These are phyloP conservation scores for Talaromyces funiculosus DNA, from an alignment of 2,329 filamentous ascomycete genomes.

Conservation along the genomic window DNA sequence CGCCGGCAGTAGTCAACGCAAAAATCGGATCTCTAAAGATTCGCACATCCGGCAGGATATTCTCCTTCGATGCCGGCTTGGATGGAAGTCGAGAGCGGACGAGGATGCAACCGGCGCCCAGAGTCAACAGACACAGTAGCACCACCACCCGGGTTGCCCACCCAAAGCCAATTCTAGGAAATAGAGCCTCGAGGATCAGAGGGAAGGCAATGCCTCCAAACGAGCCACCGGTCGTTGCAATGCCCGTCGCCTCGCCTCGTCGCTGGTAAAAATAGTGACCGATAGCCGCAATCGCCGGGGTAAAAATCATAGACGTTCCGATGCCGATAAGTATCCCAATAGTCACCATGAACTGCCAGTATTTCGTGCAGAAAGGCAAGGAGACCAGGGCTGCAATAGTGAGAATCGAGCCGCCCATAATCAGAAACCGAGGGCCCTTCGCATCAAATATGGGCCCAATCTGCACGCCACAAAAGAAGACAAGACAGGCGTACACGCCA, in stretches of 20 bases:
- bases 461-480: conserved; percentile 79
- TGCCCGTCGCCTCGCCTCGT: conserved; percentile 73
- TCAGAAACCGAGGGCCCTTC: conserved; percentile 68
- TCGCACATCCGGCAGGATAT: conserved; percentile 55
- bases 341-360: conserved; percentile 80
- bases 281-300: conserved; percentile 70
- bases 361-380: conserved; percentile 66
- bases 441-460: conserved; percentile 85
- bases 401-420: conserved; percentile 60
- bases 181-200: conserved; percentile 43
- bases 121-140: conserved; percentile 39
- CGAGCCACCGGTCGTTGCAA: conserved; percentile 73
- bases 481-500: conserved; percentile 73
- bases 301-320: conserved; percentile 75
- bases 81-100: conserved; percentile 57
- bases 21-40: conserved; percentile 62
- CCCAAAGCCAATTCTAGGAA: conserved; percentile 43
- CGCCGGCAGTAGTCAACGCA: conserved; percentile 57
- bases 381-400: conserved; percentile 60
- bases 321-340: conserved; percentile 72
- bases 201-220: conserved; percentile 65
- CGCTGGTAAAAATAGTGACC: conserved; percentile 75
- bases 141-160: conserved; percentile 45
- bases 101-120: conserved; percentile 40
- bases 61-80: conserved; percentile 52